phyloP scores from a whole-genome alignment of 371 early-diverging fungal species.

The Amoeboaphelidium protococcarum region DNA sequence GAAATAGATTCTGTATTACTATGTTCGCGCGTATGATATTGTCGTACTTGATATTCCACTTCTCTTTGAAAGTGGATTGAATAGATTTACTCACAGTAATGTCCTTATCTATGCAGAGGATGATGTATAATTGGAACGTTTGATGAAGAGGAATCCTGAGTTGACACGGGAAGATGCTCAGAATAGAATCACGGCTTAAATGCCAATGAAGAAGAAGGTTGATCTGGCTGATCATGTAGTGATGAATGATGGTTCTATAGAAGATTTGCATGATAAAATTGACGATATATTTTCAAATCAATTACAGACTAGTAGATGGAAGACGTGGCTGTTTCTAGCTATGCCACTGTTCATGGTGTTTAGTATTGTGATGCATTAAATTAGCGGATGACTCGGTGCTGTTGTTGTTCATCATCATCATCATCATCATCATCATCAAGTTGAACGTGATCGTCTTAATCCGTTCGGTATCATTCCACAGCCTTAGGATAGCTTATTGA shows the following conservation, averaged over 20 bases:
- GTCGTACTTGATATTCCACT: constrained; percentile 84
- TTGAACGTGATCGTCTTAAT: too few relatives aligned
- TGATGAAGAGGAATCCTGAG: not conserved
- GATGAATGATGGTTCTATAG: constrained; percentile 43
- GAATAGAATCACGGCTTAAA: constrained; percentile 50
- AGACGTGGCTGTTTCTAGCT: too few relatives aligned
- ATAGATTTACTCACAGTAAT: constrained; percentile 32
- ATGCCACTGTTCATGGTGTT: too few relatives aligned
- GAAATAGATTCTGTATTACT: constrained; percentile 30
- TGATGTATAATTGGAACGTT: not conserved
- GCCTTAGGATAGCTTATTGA: too few relatives aligned
- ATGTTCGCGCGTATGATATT: constrained; percentile 29
- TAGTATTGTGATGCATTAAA: too few relatives aligned
- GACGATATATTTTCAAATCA: constrained; percentile 2
- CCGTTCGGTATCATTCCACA: too few relatives aligned
- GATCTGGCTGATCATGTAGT: constrained; percentile 47
- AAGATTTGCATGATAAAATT: constrained; percentile 30
- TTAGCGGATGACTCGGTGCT: too few relatives aligned
- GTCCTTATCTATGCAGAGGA: constrained; percentile 55
- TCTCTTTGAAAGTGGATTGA: constrained; percentile 52
- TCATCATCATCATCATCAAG: too few relatives aligned
- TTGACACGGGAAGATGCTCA: constrained; percentile 30
- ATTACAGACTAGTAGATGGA: too few relatives aligned
- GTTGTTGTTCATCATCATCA: too few relatives aligned
- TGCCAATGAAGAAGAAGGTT: constrained; percentile 44